Evolutionary conservation across 495 filamentous ascomycete species (phyloP).

Genomic region (Choiromyces venosus): DNA sequence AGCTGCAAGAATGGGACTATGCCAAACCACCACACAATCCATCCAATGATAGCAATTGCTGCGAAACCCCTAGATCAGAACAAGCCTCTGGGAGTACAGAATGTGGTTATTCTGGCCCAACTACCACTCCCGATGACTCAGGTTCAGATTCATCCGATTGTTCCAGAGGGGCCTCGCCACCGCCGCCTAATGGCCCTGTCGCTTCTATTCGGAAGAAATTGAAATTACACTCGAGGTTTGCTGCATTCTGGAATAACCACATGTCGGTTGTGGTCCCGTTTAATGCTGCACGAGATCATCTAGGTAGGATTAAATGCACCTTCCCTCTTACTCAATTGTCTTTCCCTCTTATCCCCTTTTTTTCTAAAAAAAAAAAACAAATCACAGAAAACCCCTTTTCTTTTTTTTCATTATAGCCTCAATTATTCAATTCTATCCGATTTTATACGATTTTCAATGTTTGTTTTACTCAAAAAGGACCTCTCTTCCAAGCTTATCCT

Average conservation of each 20-base stretch:
- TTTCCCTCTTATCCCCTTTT: conserved; percentile 4
- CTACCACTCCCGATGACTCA: background rate
- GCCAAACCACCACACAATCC: background rate
- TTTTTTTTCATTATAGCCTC: conserved; percentile 31
- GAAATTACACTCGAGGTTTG: conserved; percentile 15
- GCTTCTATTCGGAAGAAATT: background rate
- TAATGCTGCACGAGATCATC: conserved; percentile 49
- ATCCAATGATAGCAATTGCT: background rate
- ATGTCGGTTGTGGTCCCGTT: conserved; percentile 47
- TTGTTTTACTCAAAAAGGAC: background rate
- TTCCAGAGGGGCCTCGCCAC: background rate
- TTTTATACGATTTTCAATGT: background rate
- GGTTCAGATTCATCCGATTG: background rate
- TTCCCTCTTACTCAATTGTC: conserved; percentile 12
- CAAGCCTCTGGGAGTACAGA: background rate
- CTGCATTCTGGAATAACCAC: conserved; percentile 48
- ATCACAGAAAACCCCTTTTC: too few relatives aligned
- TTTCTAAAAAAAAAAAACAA: background rate
- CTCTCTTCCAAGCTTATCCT: background rate
- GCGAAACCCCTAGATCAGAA: background rate
- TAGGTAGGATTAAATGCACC: conserved; percentile 49
- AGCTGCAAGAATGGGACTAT: background rate
- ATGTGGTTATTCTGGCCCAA: background rate
- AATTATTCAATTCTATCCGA: conserved; percentile 23
- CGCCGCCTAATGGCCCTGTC: background rate